These are phyloP conservation scores for Basidiobolus meristosporus DNA, from an alignment of 371 early-diverging fungal species.

Conservation along the genomic window DNA sequence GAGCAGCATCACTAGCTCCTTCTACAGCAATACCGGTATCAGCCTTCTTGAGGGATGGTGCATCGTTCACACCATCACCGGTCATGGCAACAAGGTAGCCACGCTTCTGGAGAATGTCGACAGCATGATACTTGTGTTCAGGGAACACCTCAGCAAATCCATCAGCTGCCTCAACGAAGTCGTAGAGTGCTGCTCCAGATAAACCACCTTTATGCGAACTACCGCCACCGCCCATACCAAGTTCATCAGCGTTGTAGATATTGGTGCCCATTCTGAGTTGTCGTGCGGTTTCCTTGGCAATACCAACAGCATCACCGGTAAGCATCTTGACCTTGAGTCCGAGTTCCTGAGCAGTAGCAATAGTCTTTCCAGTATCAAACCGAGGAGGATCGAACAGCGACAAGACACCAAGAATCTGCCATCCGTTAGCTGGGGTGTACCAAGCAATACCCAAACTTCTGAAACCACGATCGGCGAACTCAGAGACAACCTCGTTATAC, in stretches of 20 bases:
- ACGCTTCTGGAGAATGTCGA: constrained; percentile 64
- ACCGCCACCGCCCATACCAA: not conserved
- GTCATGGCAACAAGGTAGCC: constrained; percentile 75
- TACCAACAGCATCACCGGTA: constrained; percentile 61
- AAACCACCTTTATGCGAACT: not conserved
- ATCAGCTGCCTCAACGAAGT: constrained; percentile 3
- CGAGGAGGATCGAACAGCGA: constrained; percentile 82
- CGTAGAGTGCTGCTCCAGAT: not conserved
- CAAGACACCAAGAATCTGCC: constrained; percentile 36
- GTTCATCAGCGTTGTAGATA: constrained; percentile 34
- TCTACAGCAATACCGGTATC: constrained; percentile 63
- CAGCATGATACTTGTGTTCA: constrained; percentile 85
- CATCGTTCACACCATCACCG: constrained; percentile 94
- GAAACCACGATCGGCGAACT: constrained; percentile 60
- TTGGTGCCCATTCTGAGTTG: constrained; percentile 49
- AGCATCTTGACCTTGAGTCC: constrained; percentile 84
- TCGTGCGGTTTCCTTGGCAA: constrained; percentile 65
- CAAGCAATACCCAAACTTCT: constrained; percentile 76
- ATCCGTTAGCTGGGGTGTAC: constrained; percentile 29
- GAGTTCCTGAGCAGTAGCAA: constrained; percentile 55
- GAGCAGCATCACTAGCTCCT: constrained; percentile 33
- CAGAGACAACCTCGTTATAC: constrained; percentile 33
- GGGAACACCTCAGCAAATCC: constrained; percentile 50
- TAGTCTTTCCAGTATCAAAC: constrained; percentile 46
- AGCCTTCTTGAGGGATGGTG: constrained; percentile 75